Evolutionary conservation across 148 eudicot species (phyloP).

Genomic region (Diospyros lotus): DNA sequence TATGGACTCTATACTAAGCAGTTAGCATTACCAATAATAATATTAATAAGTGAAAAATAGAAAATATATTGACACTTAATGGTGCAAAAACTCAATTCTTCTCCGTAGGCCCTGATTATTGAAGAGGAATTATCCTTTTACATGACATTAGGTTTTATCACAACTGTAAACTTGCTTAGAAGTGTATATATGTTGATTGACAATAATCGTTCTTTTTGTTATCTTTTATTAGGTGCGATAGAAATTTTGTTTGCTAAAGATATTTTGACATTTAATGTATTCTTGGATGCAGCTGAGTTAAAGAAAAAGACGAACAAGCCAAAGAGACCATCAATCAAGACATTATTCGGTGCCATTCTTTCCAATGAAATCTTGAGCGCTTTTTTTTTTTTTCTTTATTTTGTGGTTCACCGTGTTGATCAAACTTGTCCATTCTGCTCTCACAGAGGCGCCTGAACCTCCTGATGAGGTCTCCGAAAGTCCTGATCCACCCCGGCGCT

Average conservation of each 20-base stretch:
- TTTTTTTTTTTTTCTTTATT: not conserved
- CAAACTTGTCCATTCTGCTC: not conserved
- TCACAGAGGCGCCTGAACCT: slow-evolving; percentile 1
- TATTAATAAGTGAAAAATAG: too few relatives aligned
- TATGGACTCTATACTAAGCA: not conserved
- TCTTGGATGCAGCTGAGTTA: slow-evolving; percentile 15
- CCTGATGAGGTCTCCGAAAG: slow-evolving; percentile 13
- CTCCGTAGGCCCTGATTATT: not conserved
- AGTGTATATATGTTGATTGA: too few relatives aligned
- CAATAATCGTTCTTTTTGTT: too few relatives aligned
- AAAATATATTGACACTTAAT: not conserved
- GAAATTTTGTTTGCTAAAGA: not conserved
- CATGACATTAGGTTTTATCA: too few relatives aligned
- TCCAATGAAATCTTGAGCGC: not conserved
- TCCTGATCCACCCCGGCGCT: slow-evolving; percentile 10
- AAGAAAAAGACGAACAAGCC: slow-evolving; percentile 21
- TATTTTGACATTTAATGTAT: slow-evolving; percentile 1
- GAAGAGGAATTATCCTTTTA: not conserved
- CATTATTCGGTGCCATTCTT: slow-evolving; percentile 18
- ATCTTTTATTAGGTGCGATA: not conserved
- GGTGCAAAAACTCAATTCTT: not conserved
- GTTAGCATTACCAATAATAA: not conserved
- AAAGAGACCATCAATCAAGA: slow-evolving; percentile 22
- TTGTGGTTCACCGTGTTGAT: not conserved
- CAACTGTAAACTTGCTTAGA: too few relatives aligned